Evolutionary conservation across 2,329 filamentous ascomycete species (phyloP).

Genomic region (Penicillium sp.): DNA sequence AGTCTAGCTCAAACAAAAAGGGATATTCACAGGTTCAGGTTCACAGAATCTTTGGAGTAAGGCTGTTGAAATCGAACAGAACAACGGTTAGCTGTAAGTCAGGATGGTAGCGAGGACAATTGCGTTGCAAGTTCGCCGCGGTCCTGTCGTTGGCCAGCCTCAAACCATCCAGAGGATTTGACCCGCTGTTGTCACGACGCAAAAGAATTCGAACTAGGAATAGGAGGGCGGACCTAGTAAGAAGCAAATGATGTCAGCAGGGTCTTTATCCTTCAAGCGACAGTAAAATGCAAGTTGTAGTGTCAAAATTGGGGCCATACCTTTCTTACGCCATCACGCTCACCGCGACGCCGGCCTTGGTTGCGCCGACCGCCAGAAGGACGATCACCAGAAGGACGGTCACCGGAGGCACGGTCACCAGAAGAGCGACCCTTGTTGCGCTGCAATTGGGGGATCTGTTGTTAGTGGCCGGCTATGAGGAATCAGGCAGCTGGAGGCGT

Average conservation of each 20-base stretch:
- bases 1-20: background rate
- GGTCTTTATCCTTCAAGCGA: conserved; percentile 6
- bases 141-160: conserved; percentile 24
- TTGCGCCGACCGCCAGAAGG: conserved; percentile 35
- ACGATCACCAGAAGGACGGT: conserved; percentile 24
- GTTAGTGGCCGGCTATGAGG: conserved; percentile 16
- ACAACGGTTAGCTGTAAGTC: conserved; percentile 46
- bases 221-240: conserved; percentile 46
- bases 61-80: conserved; percentile 41
- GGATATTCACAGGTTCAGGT: conserved; percentile 45
- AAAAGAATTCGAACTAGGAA: conserved; percentile 35
- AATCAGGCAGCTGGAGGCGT: conserved; percentile 21
- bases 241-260: conserved; percentile 11
- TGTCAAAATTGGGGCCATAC: conserved; percentile 44
- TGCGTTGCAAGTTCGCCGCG: conserved; percentile 31
- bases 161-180: conserved; percentile 25
- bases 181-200: conserved; percentile 35
- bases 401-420: conserved; percentile 1
- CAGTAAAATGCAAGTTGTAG: background rate
- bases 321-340: conserved; percentile 90
- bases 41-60: conserved; percentile 45
- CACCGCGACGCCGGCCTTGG: conserved; percentile 66
- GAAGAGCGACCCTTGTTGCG: conserved; percentile 27
- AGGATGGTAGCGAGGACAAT: conserved; percentile 34
- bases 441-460: conserved; percentile 3